A percentile compares a stretch with the other conserved stretches of the same genome.
Evolutionary conservation across 163 green algal species (phyloP).

Genomic region (Trebouxia gelatinosa): DNA sequence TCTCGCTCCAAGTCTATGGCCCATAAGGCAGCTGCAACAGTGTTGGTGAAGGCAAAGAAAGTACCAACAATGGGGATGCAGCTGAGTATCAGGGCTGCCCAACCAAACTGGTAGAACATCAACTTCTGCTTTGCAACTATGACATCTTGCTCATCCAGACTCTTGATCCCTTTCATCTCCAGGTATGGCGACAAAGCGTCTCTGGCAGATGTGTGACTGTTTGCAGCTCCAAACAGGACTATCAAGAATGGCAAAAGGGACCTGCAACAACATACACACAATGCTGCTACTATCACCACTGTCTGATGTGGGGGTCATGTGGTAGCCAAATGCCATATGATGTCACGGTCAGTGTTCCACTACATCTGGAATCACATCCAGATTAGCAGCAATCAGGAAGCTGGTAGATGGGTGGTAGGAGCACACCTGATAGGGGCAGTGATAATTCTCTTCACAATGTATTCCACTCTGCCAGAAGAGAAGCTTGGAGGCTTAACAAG

Average conservation of each 20-base stretch:
- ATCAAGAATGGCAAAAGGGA: constrained; percentile 19
- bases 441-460: neutral
- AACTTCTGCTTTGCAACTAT: constrained; percentile 15
- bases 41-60: constrained; percentile 15
- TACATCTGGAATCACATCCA: too few relatives aligned
- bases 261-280: neutral
- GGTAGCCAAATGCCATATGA: too few relatives aligned
- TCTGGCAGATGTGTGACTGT: neutral
- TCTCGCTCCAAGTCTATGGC: constrained; percentile 12
- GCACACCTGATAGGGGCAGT: constrained; percentile 20
- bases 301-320: too few relatives aligned
- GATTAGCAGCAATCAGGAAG: too few relatives aligned
- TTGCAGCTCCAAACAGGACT: constrained; percentile 15
- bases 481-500: constrained; percentile 22
- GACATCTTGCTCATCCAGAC: neutral
- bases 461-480: constrained; percentile 1
- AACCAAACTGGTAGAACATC: constrained; percentile 26
- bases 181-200: constrained; percentile 17
- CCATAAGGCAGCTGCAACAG: constrained; percentile 21
- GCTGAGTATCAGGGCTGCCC: neutral
- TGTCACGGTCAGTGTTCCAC: too few relatives aligned
- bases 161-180: constrained; percentile 5
- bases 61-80: constrained; percentile 23
- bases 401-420: neutral
- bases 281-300: too few relatives aligned